Evolutionary conservation across 163 green algal species (phyloP).

Genomic region (Prototheca cutis): DNA sequence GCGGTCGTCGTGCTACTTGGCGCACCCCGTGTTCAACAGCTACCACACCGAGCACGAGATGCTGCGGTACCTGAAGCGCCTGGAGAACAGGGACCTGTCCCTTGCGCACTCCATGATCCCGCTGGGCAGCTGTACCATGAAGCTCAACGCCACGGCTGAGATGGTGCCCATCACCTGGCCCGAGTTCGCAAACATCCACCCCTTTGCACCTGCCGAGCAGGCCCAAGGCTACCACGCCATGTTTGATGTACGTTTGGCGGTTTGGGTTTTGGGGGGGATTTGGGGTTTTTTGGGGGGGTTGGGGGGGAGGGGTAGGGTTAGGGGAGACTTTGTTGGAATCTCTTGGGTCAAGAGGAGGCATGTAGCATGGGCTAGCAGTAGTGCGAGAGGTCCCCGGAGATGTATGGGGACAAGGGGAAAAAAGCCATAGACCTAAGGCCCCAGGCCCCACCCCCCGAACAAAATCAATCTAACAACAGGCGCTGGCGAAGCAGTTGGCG

Average conservation of each 20-base stretch:
- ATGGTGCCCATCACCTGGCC: conserved; percentile 99
- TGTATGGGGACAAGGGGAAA: too few relatives aligned
- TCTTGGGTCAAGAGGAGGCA: too few relatives aligned
- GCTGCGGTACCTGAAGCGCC: conserved; percentile 92
- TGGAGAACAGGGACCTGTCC: conserved; percentile 93
- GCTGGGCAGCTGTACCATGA: conserved; percentile 97
- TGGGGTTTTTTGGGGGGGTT: too few relatives aligned
- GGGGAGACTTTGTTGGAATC: too few relatives aligned
- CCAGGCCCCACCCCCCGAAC: too few relatives aligned
- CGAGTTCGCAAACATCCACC: conserved; percentile 93
- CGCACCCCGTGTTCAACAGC: conserved; percentile 87
- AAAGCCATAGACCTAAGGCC: too few relatives aligned
- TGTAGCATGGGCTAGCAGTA: too few relatives aligned
- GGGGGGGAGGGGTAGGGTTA: too few relatives aligned
- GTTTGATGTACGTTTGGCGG: conserved; percentile 52
- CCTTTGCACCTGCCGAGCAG: conserved; percentile 85
- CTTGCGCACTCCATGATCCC: conserved; percentile 97
- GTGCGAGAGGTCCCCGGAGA: too few relatives aligned
- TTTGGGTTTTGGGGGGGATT: background rate
- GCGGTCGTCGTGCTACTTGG: conserved; percentile 67
- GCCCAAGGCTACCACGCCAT: conserved; percentile 87
- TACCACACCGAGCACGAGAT: conserved; percentile 98
- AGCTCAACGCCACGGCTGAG: conserved; percentile 96
- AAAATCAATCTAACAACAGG: too few relatives aligned
- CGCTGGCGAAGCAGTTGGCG: conserved; percentile 71